Percentiles rank a stretch among this genome's conserved stretches.
Conservation (phyloP, 371 early-diverging fungal species). For the Capillidium rhysosporum region DNA sequence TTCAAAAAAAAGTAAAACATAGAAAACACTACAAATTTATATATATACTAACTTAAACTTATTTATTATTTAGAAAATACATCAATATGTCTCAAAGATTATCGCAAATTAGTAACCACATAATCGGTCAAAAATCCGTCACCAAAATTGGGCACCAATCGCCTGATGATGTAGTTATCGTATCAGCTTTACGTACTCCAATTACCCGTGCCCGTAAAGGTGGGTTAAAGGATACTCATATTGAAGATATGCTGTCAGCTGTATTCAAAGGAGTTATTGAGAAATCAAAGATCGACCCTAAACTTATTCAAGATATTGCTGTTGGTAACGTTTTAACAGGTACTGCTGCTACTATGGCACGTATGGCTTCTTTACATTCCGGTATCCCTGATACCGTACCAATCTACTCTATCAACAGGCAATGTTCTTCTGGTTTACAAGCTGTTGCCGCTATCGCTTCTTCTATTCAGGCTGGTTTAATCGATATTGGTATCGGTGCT, state of each 20-base stretch:
- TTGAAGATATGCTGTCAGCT: conserved; percentile 73
- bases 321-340: conserved; percentile 90
- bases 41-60: no score
- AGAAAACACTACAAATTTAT: no score
- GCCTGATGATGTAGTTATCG: conserved; percentile 72
- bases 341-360: conserved; percentile 82
- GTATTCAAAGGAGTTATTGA: conserved; percentile 66
- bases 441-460: conserved; percentile 78
- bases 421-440: conserved; percentile 94
- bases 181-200: conserved; percentile 75
- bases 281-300: conserved; percentile 68
- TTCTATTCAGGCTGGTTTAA: conserved; percentile 77
- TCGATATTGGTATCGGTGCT: conserved; percentile 90
- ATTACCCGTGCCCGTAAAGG: conserved; percentile 85
- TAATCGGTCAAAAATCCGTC: conserved; percentile 18
- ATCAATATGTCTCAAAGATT: conserved; percentile 19
- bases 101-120: conserved; percentile 36
- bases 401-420: conserved; percentile 83
- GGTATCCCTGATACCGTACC: conserved; percentile 76
- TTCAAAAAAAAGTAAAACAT: no score
- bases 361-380: conserved; percentile 91
- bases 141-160: conserved; percentile 57
- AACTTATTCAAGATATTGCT: conserved; percentile 78
- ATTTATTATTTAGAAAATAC: no score
- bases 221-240: conserved; percentile 79